These are phyloP conservation scores for Alternaria sp. DNA, from an alignment of 2,329 filamentous ascomycete genomes.

Conservation along the genomic window DNA sequence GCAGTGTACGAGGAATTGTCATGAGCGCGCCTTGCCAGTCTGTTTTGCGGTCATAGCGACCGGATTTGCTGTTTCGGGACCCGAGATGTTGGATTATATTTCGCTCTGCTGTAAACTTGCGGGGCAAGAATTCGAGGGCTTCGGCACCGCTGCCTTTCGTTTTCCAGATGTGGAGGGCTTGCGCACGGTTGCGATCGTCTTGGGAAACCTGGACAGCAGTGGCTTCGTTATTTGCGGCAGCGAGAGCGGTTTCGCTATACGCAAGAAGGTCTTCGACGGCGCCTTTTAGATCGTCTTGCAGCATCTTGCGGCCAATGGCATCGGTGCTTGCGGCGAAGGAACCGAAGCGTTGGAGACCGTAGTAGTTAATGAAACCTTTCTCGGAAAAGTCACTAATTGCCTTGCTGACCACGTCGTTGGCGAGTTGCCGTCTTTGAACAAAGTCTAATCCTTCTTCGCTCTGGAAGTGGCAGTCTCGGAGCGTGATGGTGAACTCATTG, in stretches of 20 bases:
- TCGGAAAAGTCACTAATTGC: constrained; percentile 73
- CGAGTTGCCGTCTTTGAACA: constrained; percentile 57
- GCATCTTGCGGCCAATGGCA: constrained; percentile 81
- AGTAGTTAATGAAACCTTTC: constrained; percentile 96
- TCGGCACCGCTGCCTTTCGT: constrained; percentile 66
- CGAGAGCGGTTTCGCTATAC: constrained; percentile 72
- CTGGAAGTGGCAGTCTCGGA: constrained; percentile 81
- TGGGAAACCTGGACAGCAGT: constrained; percentile 64
- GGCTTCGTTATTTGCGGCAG: constrained; percentile 55
- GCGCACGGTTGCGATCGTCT: constrained; percentile 82
- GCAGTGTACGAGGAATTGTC: constrained; percentile 80
- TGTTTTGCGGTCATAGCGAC: constrained; percentile 60
- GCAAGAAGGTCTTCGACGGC: constrained; percentile 81
- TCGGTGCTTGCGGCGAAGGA: constrained; percentile 89
- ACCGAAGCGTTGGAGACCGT: constrained; percentile 95
- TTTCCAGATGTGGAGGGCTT: constrained; percentile 79
- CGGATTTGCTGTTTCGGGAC: constrained; percentile 53
- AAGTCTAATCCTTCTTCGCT: constrained; percentile 48
- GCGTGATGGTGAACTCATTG: constrained; percentile 91
- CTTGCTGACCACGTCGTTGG: constrained; percentile 60
- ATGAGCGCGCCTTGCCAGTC: constrained; percentile 86
- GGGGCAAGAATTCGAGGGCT: constrained; percentile 75
- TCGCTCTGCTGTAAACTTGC: constrained; percentile 82
- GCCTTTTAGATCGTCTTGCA: constrained; percentile 81
- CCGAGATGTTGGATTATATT: constrained; percentile 80